A percentile compares a stretch with the other conserved stretches of the same genome.
Evolutionary conservation across 1,284 basidiomycete species (phyloP).

Genomic region (Malassezia arunalokei): DNA sequence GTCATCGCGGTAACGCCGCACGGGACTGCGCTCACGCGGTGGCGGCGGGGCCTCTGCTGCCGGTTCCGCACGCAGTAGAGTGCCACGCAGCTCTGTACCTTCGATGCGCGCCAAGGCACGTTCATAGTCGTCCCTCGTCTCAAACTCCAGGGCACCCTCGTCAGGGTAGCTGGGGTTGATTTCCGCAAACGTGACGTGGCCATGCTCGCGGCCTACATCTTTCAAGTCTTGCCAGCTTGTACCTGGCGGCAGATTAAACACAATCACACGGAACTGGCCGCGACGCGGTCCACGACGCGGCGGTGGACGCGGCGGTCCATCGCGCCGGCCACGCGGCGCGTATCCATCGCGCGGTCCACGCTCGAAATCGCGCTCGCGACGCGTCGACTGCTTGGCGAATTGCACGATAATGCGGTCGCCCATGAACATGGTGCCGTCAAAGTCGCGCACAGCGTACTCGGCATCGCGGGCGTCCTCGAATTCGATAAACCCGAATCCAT

Average conservation of each 20-base stretch:
- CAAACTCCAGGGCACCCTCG: conserved; percentile 43
- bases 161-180: conserved; percentile 38
- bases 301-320: not conserved
- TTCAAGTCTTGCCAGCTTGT: conserved; percentile 97
- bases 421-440: conserved; percentile 41
- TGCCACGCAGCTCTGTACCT: conserved; percentile 40
- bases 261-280: conserved; percentile 36
- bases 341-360: conserved; percentile 21
- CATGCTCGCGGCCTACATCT: conserved; percentile 85
- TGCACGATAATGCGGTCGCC: conserved; percentile 44
- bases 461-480: conserved; percentile 43
- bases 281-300: conserved; percentile 29
- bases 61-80: conserved; percentile 40
- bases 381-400: conserved; percentile 30
- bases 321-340: conserved; percentile 9
- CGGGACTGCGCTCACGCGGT: conserved; percentile 29
- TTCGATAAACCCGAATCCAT: conserved; percentile 41
- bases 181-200: conserved; percentile 48
- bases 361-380: conserved; percentile 13
- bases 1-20: not conserved
- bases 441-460: conserved; percentile 40
- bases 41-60: conserved; percentile 13
- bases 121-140: conserved; percentile 42
- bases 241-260: conserved; percentile 65
- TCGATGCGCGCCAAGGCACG: conserved; percentile 41